Evolutionary conservation across 2,329 filamentous ascomycete species (phyloP), one percentile per base, ranked within the genome.

Genomic region (Diaporthe helianthi): DNA sequence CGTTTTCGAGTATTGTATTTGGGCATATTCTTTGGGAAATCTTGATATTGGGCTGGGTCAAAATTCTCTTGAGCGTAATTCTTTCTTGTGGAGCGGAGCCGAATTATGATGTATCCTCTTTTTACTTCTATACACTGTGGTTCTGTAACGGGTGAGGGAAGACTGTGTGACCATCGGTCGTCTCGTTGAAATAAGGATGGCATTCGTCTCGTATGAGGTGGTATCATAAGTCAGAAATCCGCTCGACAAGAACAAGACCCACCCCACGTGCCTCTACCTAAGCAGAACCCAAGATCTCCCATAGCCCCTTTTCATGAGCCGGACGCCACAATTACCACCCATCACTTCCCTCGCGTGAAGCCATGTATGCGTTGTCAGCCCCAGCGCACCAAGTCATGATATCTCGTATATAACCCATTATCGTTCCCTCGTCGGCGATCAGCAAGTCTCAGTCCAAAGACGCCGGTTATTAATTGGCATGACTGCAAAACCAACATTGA

Each of bases 401-500:
- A 51, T 54, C 26, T 60, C 68, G 41, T 61, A 38, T 54, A 33
- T 36, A 64, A 51, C 31, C 29, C 24, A 31, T 46, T 84, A 52
- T 26, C 64, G 22, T 53, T 58, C 38, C 49, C 17, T 53, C 24
- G 66, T 46, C 38, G 58, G 13, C 44, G 7, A 33, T 24, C 58
- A 33, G n/a, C 19, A 33, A 26, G 44, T 49, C 44, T 19, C 19
- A 33, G 58, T 36, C 29, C 58, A 49, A 19, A 63, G 58, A 63
- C 13, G 44, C n/a, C 13, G 26, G 24, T 29, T 31, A 36, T 49
- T 17, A 17, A 47, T 29, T 36, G 2, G 29, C 58, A 33, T 19
- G 9, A 1, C n/a, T 24, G 12, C 7, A 13, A 36, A 13, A 38
- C n/a, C n/a, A n/a, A 15, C 36, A 38, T 15, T 46, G n/a, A n/a